These are phyloP conservation scores for Pseudogymnoascus sp. DNA, from an alignment of 2,329 filamentous ascomycete species.

Conservation along the genomic window DNA sequence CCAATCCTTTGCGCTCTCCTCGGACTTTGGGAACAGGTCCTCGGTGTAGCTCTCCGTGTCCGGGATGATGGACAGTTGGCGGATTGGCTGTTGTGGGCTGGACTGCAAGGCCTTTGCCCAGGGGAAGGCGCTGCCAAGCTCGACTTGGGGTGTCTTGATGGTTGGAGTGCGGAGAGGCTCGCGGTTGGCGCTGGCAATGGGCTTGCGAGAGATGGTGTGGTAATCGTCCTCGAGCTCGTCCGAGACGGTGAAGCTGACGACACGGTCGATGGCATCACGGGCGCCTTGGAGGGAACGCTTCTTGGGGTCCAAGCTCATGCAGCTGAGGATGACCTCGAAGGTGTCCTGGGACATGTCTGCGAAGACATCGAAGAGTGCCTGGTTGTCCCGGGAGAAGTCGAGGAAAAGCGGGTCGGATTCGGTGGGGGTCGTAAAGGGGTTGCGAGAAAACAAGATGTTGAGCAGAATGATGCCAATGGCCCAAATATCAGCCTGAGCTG, in stretches of 20 bases:
- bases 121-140: slow-evolving; percentile 70
- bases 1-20: slow-evolving; percentile 62
- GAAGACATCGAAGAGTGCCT: slow-evolving; percentile 96
- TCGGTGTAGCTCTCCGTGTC: slow-evolving; percentile 71
- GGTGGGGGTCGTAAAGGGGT: slow-evolving; percentile 87
- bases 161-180: slow-evolving; percentile 94
- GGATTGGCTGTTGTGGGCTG: slow-evolving; percentile 59
- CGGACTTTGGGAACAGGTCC: slow-evolving; percentile 76
- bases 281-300: slow-evolving; percentile 76
- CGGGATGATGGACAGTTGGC: slow-evolving; percentile 81
- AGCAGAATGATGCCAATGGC: slow-evolving; percentile 93
- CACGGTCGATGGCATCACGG: slow-evolving; percentile 68
- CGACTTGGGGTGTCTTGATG: slow-evolving; percentile 76
- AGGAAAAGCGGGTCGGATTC: slow-evolving; percentile 87
- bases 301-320: slow-evolving; percentile 81
- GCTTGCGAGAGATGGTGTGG: slow-evolving; percentile 63
- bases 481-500: slow-evolving; percentile 91
- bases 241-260: slow-evolving; percentile 85
- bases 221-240: slow-evolving; percentile 92
- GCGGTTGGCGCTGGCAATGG: slow-evolving; percentile 77
- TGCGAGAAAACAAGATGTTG: slow-evolving; percentile 93
- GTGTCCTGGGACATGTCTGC: slow-evolving; percentile 98
- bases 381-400: slow-evolving; percentile 87
- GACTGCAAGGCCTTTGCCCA: slow-evolving; percentile 88
- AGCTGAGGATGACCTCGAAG: slow-evolving; percentile 84